These are phyloP conservation scores for Lactarius trivialis DNA, from an alignment of 768 basidiomycete species.

Conservation along the genomic window DNA sequence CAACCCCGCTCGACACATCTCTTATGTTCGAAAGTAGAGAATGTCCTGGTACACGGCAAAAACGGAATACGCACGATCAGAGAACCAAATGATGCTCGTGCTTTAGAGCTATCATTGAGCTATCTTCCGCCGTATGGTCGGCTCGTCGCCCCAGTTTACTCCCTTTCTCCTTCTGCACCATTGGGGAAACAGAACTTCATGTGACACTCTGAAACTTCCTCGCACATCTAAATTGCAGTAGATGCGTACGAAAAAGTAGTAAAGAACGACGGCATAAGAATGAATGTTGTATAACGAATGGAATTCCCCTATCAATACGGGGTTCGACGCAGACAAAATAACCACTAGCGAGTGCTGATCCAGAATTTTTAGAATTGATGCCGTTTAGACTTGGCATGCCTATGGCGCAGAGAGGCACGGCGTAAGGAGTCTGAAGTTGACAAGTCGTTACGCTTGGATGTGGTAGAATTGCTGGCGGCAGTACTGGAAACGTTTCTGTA, in stretches of 20 bases:
- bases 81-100: not conserved
- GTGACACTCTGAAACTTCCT: not conserved
- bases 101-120: no score
- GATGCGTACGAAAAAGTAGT: not conserved
- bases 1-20: not conserved
- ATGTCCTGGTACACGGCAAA: not conserved
- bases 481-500: conserved; percentile 30
- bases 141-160: not conserved
- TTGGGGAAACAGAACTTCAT: not conserved
- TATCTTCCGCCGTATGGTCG: not conserved
- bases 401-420: not conserved
- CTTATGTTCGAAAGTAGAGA: not conserved
- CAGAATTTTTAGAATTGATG: no score
- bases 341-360: not conserved
- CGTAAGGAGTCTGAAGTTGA: not conserved
- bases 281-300: not conserved
- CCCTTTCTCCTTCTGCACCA: not conserved
- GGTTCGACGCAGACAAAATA: not conserved
- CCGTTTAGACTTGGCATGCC: not conserved
- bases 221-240: not conserved
- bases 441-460: not conserved
- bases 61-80: not conserved
- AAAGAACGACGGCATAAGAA: not conserved
- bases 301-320: not conserved
- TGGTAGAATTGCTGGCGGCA: not conserved